Conservation (phyloP, 352 stramenopile species). For the Pythium apleroticum region DNA sequence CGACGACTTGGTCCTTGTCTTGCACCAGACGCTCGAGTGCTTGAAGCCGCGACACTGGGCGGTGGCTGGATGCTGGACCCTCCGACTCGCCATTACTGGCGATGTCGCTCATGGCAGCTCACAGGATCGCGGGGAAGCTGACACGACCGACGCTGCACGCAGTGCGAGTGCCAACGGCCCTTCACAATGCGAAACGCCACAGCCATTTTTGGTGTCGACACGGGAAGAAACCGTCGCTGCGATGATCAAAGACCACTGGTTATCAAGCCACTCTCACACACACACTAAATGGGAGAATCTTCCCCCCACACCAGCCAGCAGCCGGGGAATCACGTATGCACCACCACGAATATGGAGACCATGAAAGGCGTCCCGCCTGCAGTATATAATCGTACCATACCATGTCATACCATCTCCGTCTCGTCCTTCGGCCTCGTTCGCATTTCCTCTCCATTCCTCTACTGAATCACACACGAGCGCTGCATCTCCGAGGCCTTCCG, state of each 20-base stretch:
- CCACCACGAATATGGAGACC: background rate
- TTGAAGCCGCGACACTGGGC: background rate
- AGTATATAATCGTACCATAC: conserved; percentile 22
- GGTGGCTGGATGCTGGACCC: background rate
- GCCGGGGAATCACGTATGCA: background rate
- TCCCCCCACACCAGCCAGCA: background rate
- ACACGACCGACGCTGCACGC: background rate
- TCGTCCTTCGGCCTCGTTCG: background rate
- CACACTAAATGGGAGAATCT: background rate
- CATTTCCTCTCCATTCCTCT: conserved; percentile 18
- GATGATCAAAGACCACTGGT: background rate
- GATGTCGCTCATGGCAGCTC: background rate
- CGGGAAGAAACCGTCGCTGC: background rate
- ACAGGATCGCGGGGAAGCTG: background rate
- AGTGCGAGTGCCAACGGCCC: background rate
- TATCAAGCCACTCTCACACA: background rate
- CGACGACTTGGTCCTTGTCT: conserved; percentile 17
- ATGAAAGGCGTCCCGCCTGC: background rate
- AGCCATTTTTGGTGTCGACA: background rate
- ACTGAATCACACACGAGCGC: conserved; percentile 67
- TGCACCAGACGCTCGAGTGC: conserved; percentile 3
- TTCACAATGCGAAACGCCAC: background rate
- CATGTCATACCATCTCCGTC: background rate
- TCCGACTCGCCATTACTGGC: background rate
- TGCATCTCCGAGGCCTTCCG: conserved; percentile 86